A percentile compares a stretch with the other conserved stretches of the same genome.
phyloP scores from a whole-genome alignment of 805 yeast species.

The Myxozyma melibiosi region DNA sequence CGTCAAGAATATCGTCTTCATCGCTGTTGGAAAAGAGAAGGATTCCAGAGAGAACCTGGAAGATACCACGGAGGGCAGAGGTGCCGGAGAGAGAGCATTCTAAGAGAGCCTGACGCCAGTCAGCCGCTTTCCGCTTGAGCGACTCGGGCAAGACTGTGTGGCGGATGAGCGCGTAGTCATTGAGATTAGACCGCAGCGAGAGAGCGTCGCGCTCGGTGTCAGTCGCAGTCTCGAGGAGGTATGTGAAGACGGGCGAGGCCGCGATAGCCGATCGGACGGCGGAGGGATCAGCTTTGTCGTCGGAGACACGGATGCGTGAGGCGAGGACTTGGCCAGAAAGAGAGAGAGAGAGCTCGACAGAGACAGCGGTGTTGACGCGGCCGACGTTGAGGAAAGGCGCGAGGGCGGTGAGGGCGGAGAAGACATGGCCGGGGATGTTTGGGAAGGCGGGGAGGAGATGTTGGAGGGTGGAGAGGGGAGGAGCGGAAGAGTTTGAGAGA shows the following conservation, averaged over 20 bases:
- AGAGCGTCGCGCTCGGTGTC: slow-evolving; percentile 11
- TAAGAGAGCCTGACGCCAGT: slow-evolving; percentile 45
- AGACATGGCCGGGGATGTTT: slow-evolving; percentile 41
- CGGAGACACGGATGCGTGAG: slow-evolving; percentile 22
- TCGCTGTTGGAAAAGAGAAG: slow-evolving; percentile 43
- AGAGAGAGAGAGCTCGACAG: slow-evolving; percentile 24
- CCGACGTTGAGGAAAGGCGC: slow-evolving; percentile 45
- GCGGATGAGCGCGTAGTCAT: slow-evolving; percentile 7
- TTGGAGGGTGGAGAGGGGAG: slow-evolving; percentile 17
- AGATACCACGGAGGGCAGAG: slow-evolving; percentile 38
- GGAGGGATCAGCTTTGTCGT: slow-evolving; percentile 19
- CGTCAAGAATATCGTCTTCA: slow-evolving; percentile 44
- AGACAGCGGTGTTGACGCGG: slow-evolving; percentile 20
- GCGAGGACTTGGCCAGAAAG: slow-evolving; percentile 30
- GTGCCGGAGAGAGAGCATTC: slow-evolving; percentile 44
- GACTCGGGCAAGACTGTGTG: neutral
- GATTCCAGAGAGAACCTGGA: slow-evolving; percentile 45
- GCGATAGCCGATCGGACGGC: slow-evolving; percentile 5
- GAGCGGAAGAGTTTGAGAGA: slow-evolving; percentile 15
- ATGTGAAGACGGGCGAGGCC: slow-evolving; percentile 18
- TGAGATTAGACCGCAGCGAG: slow-evolving; percentile 9
- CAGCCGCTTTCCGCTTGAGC: slow-evolving; percentile 38
- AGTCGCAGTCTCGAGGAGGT: slow-evolving; percentile 21
- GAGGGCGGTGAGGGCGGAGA: slow-evolving; percentile 43
- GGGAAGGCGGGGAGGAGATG: slow-evolving; percentile 42